Conservation (phyloP, 495 filamentous ascomycete species). For the Chaetomium fimeti region DNA sequence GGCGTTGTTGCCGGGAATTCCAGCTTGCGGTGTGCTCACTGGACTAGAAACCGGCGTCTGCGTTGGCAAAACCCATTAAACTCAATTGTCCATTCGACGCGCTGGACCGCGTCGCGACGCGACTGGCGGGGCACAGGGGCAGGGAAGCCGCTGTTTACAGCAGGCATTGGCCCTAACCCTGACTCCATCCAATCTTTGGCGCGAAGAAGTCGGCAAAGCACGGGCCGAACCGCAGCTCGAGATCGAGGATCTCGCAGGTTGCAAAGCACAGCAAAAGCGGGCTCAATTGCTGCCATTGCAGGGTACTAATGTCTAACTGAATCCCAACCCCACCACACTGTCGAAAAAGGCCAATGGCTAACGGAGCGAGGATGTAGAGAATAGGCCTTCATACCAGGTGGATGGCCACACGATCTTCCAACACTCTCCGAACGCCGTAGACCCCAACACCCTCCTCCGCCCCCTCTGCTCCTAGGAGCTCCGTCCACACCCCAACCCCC, state of each 20-base stretch:
- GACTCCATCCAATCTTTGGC: not conserved
- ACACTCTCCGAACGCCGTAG: not conserved
- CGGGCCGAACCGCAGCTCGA: constrained; percentile 19
- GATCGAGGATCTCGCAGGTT: constrained; percentile 6
- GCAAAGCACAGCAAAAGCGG: constrained; percentile 5
- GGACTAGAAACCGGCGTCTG: not conserved
- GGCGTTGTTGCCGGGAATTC: not conserved
- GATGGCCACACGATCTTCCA: not conserved
- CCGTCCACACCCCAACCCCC: not conserved
- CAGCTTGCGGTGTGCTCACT: too few relatives aligned
- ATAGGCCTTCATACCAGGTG: too few relatives aligned
- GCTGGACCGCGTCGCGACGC: constrained; percentile 28
- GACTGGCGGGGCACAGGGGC: constrained; percentile 19
- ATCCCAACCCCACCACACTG: not conserved
- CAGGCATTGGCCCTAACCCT: constrained; percentile 18
- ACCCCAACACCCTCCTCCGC: too few relatives aligned
- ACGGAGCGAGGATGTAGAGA: not conserved
- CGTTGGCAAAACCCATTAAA: constrained; percentile 30
- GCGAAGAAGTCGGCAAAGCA: constrained; percentile 10
- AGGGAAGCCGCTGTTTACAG: not conserved
- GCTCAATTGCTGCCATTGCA: not conserved
- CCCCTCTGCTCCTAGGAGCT: not conserved
- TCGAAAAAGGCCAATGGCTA: constrained; percentile 2
- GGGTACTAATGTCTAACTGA: not conserved
- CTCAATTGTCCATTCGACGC: constrained; percentile 18